phyloP scores from a whole-genome alignment of 129 eudicot genomes.

The Flaveria brownii region DNA sequence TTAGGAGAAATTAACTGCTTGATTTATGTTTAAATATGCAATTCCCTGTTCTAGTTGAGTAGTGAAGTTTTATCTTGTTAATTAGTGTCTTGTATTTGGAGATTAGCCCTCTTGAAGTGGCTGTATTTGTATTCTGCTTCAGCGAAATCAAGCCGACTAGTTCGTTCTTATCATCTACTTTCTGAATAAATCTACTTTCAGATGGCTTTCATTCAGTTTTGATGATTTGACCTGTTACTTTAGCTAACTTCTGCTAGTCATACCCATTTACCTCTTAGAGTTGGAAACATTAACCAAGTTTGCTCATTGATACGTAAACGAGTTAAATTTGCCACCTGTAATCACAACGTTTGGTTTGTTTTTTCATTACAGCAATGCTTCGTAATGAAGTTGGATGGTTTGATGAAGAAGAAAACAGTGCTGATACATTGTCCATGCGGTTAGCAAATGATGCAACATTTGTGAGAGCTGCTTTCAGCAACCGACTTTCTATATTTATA shows the following conservation, averaged over 20 bases:
- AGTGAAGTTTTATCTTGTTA: too few relatives aligned
- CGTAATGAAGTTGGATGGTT: slow-evolving; percentile 99
- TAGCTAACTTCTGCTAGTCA: neutral
- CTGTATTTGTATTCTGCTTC: too few relatives aligned
- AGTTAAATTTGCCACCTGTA: neutral
- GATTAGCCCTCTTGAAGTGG: too few relatives aligned
- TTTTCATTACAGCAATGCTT: slow-evolving; percentile 69
- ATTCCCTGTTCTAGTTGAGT: too few relatives aligned
- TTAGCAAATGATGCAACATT: slow-evolving; percentile 98
- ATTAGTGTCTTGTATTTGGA: too few relatives aligned
- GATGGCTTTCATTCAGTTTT: neutral
- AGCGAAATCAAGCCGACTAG: too few relatives aligned
- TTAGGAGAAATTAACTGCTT: too few relatives aligned
- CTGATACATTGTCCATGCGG: slow-evolving; percentile 93
- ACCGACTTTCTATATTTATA: slow-evolving; percentile 87
- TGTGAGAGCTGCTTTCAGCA: slow-evolving; percentile 96
- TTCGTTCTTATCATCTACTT: too few relatives aligned
- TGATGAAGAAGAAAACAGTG: slow-evolving; percentile 93
- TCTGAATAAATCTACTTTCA: neutral
- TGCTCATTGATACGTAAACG: neutral
- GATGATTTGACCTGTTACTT: neutral
- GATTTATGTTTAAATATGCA: too few relatives aligned
- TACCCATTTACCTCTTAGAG: neutral
- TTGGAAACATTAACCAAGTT: neutral
- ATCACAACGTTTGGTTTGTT: slow-evolving; percentile 10